These are phyloP conservation scores for Deuterostichococcus epilithicus DNA, from an alignment of 139 green algal species.

Conservation along the genomic window DNA sequence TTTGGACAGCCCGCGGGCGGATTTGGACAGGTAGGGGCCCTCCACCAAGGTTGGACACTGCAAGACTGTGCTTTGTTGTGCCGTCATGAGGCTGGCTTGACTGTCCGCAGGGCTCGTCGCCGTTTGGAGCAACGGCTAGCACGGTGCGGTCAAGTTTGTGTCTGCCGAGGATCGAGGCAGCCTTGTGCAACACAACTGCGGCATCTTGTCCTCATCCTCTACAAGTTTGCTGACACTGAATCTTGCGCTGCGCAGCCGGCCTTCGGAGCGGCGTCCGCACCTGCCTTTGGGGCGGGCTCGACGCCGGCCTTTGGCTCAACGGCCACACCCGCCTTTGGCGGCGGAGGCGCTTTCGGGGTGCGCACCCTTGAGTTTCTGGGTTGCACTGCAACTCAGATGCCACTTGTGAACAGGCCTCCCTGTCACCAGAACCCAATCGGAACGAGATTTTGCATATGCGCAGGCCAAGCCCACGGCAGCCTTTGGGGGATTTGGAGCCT, in stretches of 20 bases:
- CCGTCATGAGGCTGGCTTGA: too few species aligned
- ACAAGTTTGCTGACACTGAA: too few species aligned
- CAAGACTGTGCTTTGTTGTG: neutral
- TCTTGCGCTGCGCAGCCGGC: neutral
- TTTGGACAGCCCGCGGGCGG: slow-evolving; percentile 19
- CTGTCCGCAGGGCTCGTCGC: slow-evolving; percentile 3
- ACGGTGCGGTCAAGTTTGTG: slow-evolving; percentile 8
- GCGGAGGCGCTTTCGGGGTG: neutral
- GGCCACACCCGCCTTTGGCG: slow-evolving; percentile 20
- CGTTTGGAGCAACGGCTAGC: slow-evolving; percentile 33
- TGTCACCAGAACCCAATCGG: neutral
- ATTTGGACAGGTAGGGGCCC: neutral
- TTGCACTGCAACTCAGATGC: too few species aligned
- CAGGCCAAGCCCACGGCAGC: slow-evolving; percentile 4
- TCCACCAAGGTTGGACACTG: neutral
- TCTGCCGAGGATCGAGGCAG: too few species aligned
- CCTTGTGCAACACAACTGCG: neutral
- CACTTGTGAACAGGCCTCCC: neutral
- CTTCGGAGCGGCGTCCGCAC: slow-evolving; percentile 20
- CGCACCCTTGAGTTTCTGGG: neutral
- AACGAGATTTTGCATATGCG: too few species aligned
- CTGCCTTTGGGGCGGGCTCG: slow-evolving; percentile 23
- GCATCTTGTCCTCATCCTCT: neutral
- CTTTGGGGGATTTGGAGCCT: slow-evolving; percentile 23
- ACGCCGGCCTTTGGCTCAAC: slow-evolving; percentile 44